Evolutionary conservation across 2,329 filamentous ascomycete genomes (phyloP).

Genomic region (Penicillium olsonii): DNA sequence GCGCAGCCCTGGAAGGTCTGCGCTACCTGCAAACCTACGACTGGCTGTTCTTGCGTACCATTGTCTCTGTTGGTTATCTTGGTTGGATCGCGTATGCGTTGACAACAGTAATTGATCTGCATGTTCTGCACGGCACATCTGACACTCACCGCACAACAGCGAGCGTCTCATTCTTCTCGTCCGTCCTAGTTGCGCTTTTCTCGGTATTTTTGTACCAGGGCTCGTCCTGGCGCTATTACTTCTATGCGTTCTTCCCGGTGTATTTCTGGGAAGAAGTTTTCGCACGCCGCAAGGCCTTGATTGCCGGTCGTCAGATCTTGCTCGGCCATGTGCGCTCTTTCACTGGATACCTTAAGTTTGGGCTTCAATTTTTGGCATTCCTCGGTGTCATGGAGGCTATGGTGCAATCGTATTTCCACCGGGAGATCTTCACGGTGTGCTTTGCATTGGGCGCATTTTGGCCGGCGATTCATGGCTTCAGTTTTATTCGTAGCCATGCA

Average conservation of each 20-base stretch:
- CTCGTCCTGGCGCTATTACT: slow-evolving; percentile 83
- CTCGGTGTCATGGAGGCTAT: slow-evolving; percentile 76
- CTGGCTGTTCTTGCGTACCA: slow-evolving; percentile 88
- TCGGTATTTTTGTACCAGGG: slow-evolving; percentile 77
- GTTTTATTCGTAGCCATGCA: slow-evolving; percentile 69
- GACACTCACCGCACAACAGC: slow-evolving; percentile 63
- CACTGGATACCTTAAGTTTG: slow-evolving; percentile 59
- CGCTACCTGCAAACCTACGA: slow-evolving; percentile 97
- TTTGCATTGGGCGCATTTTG: slow-evolving; percentile 77
- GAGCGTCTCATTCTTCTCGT: slow-evolving; percentile 69
- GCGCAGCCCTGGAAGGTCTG: slow-evolving; percentile 75
- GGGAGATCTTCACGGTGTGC: slow-evolving; percentile 80
- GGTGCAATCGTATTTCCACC: slow-evolving; percentile 86
- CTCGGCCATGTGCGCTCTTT: slow-evolving; percentile 68
- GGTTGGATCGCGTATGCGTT: slow-evolving; percentile 95
- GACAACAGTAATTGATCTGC: slow-evolving; percentile 82
- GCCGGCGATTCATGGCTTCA: slow-evolving; percentile 72
- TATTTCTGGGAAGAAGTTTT: slow-evolving; percentile 97
- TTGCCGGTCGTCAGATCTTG: slow-evolving; percentile 66
- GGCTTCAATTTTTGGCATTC: slow-evolving; percentile 66
- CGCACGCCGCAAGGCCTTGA: slow-evolving; percentile 70
- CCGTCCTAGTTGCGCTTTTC: slow-evolving; percentile 72
- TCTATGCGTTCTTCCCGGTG: slow-evolving; percentile 87
- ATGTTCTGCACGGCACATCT: slow-evolving; percentile 74
- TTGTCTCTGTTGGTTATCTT: slow-evolving; percentile 87